These are phyloP conservation scores for Wickerhamia fluorescens DNA, from an alignment of 805 yeast species.

Conservation along the genomic window DNA sequence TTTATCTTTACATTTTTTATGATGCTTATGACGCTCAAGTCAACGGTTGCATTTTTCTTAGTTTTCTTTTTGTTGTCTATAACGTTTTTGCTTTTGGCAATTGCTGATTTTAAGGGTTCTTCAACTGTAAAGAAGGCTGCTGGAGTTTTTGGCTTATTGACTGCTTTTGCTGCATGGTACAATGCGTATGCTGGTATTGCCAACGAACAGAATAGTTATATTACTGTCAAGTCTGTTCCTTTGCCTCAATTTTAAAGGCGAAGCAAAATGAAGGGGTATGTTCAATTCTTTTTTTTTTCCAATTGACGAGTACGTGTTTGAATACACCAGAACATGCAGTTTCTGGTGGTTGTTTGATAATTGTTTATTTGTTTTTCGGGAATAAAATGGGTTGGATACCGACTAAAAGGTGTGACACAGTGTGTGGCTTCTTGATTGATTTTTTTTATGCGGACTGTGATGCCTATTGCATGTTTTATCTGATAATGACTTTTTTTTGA, in stretches of 20 bases:
- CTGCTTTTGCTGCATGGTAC: conserved; percentile 40
- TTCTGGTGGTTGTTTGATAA: too few relatives aligned
- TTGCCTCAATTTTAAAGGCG: conserved; percentile 50
- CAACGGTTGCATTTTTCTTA: conserved; percentile 36
- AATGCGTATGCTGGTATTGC: conserved; percentile 44
- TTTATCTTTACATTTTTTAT: conserved; percentile 38
- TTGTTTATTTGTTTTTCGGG: too few relatives aligned
- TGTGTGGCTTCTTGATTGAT: too few relatives aligned
- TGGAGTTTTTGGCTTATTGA: conserved; percentile 36
- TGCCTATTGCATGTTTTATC: too few relatives aligned
- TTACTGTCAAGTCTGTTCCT: conserved; percentile 42
- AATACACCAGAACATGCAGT: too few relatives aligned
- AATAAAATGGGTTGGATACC: too few relatives aligned
- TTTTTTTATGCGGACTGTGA: too few relatives aligned
- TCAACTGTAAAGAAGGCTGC: conserved; percentile 28
- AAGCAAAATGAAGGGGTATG: too few relatives aligned
- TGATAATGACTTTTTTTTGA: too few relatives aligned
- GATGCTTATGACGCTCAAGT: conserved; percentile 34
- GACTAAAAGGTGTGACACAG: too few relatives aligned
- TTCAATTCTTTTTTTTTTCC: too few relatives aligned
- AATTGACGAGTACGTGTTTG: too few relatives aligned
- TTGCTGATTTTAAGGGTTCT: conserved; percentile 26
- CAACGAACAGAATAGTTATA: conserved; percentile 55
- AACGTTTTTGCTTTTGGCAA: conserved; percentile 36
- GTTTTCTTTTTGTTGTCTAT: conserved; percentile 34